Conservation (phyloP, 106 monocot genomes). For the Phalaenopsis equestris region DNA sequence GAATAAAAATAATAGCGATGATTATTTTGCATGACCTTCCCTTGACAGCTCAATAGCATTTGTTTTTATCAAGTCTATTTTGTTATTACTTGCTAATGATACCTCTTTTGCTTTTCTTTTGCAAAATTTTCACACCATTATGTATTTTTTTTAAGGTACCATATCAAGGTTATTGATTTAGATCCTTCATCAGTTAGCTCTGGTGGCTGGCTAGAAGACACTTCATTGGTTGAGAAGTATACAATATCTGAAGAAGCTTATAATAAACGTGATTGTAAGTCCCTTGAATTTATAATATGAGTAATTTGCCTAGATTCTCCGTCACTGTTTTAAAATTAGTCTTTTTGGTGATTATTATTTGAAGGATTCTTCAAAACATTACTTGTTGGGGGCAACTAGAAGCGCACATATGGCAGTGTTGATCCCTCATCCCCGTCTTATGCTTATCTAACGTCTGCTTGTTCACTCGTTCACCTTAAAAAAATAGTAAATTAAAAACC, state of each 20-base stretch:
- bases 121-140: background rate
- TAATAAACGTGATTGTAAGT: conserved; percentile 71
- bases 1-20: background rate
- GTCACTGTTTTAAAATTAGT: background rate
- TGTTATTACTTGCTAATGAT: background rate
- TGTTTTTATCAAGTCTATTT: background rate
- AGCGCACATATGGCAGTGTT: background rate
- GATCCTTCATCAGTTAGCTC: conserved; percentile 84
- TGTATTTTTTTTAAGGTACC: conserved; percentile 44
- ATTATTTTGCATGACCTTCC: background rate
- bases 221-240: conserved; percentile 88
- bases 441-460: background rate
- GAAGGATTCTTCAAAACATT: background rate
- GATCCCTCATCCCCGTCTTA: background rate
- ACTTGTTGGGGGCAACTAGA: background rate
- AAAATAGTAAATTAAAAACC: too few relatives aligned
- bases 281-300: conserved; percentile 5
- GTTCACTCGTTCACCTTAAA: background rate
- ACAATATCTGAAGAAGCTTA: conserved; percentile 87
- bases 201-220: conserved; percentile 93
- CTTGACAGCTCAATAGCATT: background rate
- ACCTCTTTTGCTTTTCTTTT: background rate
- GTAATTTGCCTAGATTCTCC: background rate
- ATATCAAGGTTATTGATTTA: conserved; percentile 72
- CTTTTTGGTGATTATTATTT: background rate